Evolutionary conservation across 345 rosid species (phyloP).

Genomic region (Citrus australasica): DNA sequence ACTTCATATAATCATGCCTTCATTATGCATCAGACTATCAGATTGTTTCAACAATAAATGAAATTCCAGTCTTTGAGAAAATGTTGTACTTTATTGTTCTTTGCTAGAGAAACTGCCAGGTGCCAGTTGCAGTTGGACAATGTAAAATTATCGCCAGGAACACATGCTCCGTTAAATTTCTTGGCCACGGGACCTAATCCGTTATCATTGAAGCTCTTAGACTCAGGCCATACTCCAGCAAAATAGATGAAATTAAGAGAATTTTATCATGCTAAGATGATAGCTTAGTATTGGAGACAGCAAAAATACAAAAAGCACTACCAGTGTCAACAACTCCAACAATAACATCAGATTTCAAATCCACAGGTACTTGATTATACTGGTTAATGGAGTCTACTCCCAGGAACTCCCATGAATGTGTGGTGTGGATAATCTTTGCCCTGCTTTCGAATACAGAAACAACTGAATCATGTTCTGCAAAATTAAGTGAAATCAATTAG

Average conservation of each 20-base stretch:
- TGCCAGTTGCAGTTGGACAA: conserved; percentile 41
- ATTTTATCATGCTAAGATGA: background rate
- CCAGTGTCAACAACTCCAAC: conserved; percentile 45
- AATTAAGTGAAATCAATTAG: background rate
- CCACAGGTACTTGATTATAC: conserved; percentile 14
- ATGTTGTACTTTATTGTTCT: background rate
- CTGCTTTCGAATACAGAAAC: conserved; percentile 44
- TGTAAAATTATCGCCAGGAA: conserved; percentile 39
- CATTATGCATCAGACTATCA: background rate
- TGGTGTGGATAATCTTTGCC: conserved; percentile 38
- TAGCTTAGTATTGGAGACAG: background rate
- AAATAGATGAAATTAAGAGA: background rate
- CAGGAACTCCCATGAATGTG: conserved; percentile 51
- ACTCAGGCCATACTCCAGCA: conserved; percentile 52
- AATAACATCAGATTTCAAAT: conserved; percentile 23
- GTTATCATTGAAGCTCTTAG: conserved; percentile 36
- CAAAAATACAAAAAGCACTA: conserved; percentile 11
- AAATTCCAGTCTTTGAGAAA: background rate
- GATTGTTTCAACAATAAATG: background rate
- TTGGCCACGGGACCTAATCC: conserved; percentile 38
- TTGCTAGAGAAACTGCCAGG: background rate
- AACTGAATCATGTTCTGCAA: conserved; percentile 29
- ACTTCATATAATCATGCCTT: too few species aligned
- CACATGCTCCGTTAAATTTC: conserved; percentile 47
- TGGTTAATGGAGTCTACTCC: conserved; percentile 24